phyloP scores from a whole-genome alignment of 2,329 filamentous ascomycete species.

The Metarhizium guizhouense region DNA sequence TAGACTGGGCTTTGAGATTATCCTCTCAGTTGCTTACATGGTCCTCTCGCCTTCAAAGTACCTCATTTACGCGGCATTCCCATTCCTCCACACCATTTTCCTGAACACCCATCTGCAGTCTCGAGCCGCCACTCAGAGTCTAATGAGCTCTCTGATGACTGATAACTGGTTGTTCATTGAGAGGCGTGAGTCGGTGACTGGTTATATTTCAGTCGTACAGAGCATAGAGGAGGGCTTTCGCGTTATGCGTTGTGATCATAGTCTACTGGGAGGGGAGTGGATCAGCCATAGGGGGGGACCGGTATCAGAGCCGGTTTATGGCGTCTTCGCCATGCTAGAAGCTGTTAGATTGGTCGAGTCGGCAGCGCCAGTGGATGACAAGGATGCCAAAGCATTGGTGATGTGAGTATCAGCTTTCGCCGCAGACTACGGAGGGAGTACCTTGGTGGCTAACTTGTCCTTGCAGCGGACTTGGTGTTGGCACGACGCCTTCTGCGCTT shows the following conservation, averaged over 20 bases:
- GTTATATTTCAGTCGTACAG: slow-evolving; percentile 86
- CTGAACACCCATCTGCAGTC: slow-evolving; percentile 68
- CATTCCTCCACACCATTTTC: slow-evolving; percentile 60
- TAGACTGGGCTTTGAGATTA: slow-evolving; percentile 61
- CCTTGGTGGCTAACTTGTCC: slow-evolving; percentile 2
- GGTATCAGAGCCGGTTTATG: slow-evolving; percentile 81
- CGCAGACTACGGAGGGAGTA: neutral
- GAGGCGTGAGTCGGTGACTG: slow-evolving; percentile 76
- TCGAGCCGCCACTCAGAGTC: slow-evolving; percentile 44
- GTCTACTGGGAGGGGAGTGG: slow-evolving; percentile 90
- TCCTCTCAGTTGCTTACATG: slow-evolving; percentile 56
- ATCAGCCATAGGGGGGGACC: slow-evolving; percentile 42
- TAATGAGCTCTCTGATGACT: slow-evolving; percentile 57
- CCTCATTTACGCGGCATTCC: slow-evolving; percentile 59
- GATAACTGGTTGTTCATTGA: slow-evolving; percentile 71
- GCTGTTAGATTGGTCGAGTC: slow-evolving; percentile 73
- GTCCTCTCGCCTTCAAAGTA: slow-evolving; percentile 60
- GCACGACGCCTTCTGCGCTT: slow-evolving; percentile 80
- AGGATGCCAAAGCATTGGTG: slow-evolving; percentile 70
- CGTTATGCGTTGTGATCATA: slow-evolving; percentile 87
- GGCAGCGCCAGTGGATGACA: slow-evolving; percentile 43
- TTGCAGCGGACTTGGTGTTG: slow-evolving; percentile 75
- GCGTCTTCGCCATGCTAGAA: slow-evolving; percentile 93
- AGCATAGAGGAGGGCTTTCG: slow-evolving; percentile 62
- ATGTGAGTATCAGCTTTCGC: slow-evolving; percentile 50